phyloP scores from a whole-genome alignment of 2,329 filamentous ascomycete species.

The Diaporthe velutina region DNA sequence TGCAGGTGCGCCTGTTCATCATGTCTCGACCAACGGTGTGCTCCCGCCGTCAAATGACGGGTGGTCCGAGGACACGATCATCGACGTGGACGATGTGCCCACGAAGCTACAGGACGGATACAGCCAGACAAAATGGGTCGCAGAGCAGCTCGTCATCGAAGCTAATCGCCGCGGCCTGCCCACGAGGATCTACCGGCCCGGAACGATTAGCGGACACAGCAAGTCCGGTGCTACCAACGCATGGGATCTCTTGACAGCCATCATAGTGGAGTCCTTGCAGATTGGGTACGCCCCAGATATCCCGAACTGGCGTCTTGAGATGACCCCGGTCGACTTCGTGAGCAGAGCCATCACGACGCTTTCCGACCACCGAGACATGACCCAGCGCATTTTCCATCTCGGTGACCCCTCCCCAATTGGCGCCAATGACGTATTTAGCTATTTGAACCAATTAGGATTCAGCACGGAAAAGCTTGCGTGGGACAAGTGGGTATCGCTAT shows the following conservation, averaged over 20 bases:
- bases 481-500: conserved; percentile 81
- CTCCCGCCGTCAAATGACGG: conserved; percentile 77
- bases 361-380: conserved; percentile 71
- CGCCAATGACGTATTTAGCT: conserved; percentile 74
- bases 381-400: conserved; percentile 79
- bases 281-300: conserved; percentile 79
- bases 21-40: conserved; percentile 85
- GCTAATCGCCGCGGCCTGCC: conserved; percentile 77
- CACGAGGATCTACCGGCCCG: conserved; percentile 78
- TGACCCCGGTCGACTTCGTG: conserved; percentile 88
- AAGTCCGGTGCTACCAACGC: conserved; percentile 80
- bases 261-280: conserved; percentile 82
- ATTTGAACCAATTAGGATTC: conserved; percentile 77
- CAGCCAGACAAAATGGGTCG: conserved; percentile 86
- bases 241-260: conserved; percentile 81
- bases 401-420: conserved; percentile 79
- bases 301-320: conserved; percentile 82
- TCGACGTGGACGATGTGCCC: conserved; percentile 77
- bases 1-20: conserved; percentile 79
- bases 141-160: conserved; percentile 80
- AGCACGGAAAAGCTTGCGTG: conserved; percentile 75
- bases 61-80: conserved; percentile 78
- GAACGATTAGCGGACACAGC: conserved; percentile 85
- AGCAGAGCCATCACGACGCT: conserved; percentile 80
- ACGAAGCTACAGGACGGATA: conserved; percentile 79